A percentile compares a stretch with the other conserved stretches of the same genome.
Evolutionary conservation across 2,329 filamentous ascomycete genomes (phyloP).

Genomic region (Sclerotinia trifoliorum): DNA sequence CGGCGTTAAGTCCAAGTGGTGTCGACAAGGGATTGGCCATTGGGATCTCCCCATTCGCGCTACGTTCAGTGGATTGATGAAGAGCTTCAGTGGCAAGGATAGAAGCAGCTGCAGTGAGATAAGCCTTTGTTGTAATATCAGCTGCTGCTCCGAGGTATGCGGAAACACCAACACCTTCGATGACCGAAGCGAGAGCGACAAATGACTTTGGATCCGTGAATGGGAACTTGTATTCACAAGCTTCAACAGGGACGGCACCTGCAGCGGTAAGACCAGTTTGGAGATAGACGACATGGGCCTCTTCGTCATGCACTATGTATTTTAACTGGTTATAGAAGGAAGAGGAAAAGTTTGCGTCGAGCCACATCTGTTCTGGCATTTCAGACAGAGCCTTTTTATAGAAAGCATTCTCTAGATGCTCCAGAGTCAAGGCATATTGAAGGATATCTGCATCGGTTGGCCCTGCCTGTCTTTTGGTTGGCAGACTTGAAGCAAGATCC

Average conservation of each 20-base stretch:
- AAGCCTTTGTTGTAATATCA: conserved; percentile 55
- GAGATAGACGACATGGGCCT: conserved; percentile 58
- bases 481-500: conserved; percentile 24
- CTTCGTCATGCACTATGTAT: conserved; percentile 57
- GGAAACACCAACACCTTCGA: conserved; percentile 58
- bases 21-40: conserved; percentile 61
- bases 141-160: conserved; percentile 64
- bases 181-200: conserved; percentile 52
- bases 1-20: conserved; percentile 56
- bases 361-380: conserved; percentile 53
- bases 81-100: conserved; percentile 65
- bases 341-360: conserved; percentile 49
- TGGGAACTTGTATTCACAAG: conserved; percentile 58
- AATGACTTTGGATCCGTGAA: conserved; percentile 50
- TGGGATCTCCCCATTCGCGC: conserved; percentile 49
- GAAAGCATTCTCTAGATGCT: conserved; percentile 62
- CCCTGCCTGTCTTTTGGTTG: conserved; percentile 32
- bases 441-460: conserved; percentile 41
- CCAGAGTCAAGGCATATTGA: conserved; percentile 52
- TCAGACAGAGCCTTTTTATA: conserved; percentile 60
- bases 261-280: conserved; percentile 45
- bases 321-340: conserved; percentile 58
- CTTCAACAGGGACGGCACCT: conserved; percentile 53
- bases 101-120: conserved; percentile 61
- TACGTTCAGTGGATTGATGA: conserved; percentile 62